Base-by-base conservation (phyloP, 2,329 filamentous ascomycete species). In the Leptographium wingfieldii region DNA sequence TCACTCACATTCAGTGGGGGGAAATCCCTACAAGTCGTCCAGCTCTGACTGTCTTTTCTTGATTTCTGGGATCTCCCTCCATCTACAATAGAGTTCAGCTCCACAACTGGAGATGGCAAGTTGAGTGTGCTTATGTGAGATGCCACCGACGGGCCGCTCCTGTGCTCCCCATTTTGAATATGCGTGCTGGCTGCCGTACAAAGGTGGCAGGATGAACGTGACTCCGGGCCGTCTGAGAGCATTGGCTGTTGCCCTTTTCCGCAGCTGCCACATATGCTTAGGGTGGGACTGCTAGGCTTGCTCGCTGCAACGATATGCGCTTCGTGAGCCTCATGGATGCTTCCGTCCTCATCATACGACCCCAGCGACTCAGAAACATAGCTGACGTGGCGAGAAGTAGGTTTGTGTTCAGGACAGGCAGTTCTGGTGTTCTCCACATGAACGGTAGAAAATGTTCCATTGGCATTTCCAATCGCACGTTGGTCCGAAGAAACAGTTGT, bases 321-420 rank as follows among this genome's bases (percentile, higher is more conserved):
- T 31, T 60, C 55, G 9, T 55, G 62, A 11, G 67, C 67, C 35
- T 69, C 62, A 25, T 68, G 64, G 3, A 69, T 64, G 52, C 63
- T 67, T 40, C 63, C 57, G 11, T 66, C 66, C 10, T 66, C 64
- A 10, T 63, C 64, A 25, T 62, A 48, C 31, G 58, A 65, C 4
- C 55, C 59, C 6, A 63, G 38, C 1, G 64, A 65, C 1, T 57
- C 60, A 0, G 63, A 60, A 2, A 49, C 11, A 19, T 38, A 35
- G 14, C 16, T 38, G 49, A 40, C 14, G 14, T 33, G n/a, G n/a
- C 14, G 11, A 3, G 53, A 35, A n/a, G 22, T 25, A 7, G 19
- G 16, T 14, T 33, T 49, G 7, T 14, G 22, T 1, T 38, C 16
- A 3, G 54, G 11, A n/a, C 29, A 31, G 1, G 31, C 27, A 6